These are phyloP conservation scores for Calonectria henricotiae DNA, from an alignment of 2,329 filamentous ascomycete genomes.

Conservation along the genomic window DNA sequence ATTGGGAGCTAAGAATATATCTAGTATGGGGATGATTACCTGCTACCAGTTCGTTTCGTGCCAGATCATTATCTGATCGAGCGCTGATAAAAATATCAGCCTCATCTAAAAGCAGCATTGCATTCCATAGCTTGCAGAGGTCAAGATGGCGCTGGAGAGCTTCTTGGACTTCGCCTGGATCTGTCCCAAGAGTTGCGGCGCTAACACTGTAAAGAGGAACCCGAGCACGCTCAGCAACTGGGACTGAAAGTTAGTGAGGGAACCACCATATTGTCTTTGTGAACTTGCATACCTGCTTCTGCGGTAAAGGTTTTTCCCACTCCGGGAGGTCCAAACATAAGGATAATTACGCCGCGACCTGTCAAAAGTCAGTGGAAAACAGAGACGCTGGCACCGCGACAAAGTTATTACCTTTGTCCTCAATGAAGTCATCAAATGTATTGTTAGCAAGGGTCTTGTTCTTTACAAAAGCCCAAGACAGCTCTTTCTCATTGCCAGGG, in stretches of 20 bases:
- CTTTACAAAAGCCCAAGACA: slow-evolving; percentile 22
- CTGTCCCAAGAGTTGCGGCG: slow-evolving; percentile 31
- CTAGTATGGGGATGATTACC: slow-evolving; percentile 26
- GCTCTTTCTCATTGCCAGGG: slow-evolving; percentile 22
- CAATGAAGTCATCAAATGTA: slow-evolving; percentile 32
- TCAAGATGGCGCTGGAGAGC: slow-evolving; percentile 38
- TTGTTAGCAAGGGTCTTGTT: slow-evolving; percentile 11
- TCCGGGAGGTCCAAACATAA: slow-evolving; percentile 53
- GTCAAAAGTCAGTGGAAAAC: not conserved
- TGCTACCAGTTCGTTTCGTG: slow-evolving; percentile 46
- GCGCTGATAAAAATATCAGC: slow-evolving; percentile 46
- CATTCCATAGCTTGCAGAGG: slow-evolving; percentile 47
- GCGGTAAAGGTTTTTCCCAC: slow-evolving; percentile 54
- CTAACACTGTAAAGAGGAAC: slow-evolving; percentile 43
- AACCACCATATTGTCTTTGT: too few species aligned
- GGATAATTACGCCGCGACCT: slow-evolving; percentile 49
- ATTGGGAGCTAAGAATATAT: not conserved
- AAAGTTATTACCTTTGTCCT: slow-evolving; percentile 16
- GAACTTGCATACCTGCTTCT: slow-evolving; percentile 38
- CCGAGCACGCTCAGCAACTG: slow-evolving; percentile 34
- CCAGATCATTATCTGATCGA: slow-evolving; percentile 37
- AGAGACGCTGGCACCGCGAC: not conserved
- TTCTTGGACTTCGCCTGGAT: slow-evolving; percentile 12
- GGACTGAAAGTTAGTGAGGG: not conserved
- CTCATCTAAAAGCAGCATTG: slow-evolving; percentile 49